A percentile compares a stretch with the other conserved stretches of the same genome.
phyloP scores from a whole-genome alignment of 2,329 filamentous ascomycete species.

The Zymoseptoria tritici region DNA sequence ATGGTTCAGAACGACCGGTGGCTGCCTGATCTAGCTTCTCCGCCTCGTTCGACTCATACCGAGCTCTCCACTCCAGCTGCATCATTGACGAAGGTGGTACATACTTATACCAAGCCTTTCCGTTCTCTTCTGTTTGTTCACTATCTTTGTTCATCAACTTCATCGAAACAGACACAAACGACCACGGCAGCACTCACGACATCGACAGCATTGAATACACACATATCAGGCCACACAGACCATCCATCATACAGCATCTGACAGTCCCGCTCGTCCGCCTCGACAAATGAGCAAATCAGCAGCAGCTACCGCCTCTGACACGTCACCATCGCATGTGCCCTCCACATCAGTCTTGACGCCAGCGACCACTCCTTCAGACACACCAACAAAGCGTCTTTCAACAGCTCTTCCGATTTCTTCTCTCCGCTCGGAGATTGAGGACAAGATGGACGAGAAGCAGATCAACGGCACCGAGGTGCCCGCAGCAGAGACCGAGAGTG shows the following conservation, averaged over 20 bases:
- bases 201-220: background rate
- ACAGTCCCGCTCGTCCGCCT: background rate
- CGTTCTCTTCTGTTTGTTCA: background rate
- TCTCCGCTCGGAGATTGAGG: conserved; percentile 13
- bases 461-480: conserved; percentile 13
- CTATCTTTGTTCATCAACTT: background rate
- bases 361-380: conserved; percentile 21
- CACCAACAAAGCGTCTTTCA: conserved; percentile 9
- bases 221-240: background rate
- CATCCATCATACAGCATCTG: background rate
- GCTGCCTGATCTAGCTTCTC: background rate
- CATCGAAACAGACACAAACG: background rate
- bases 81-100: background rate
- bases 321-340: background rate
- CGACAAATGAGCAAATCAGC: background rate
- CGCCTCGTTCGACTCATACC: background rate
- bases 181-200: background rate
- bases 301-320: background rate
- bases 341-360: conserved; percentile 14
- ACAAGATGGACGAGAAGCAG: conserved; percentile 23
- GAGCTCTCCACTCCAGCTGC: background rate
- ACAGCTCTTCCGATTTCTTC: conserved; percentile 9
- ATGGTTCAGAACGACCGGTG: background rate
- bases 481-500: conserved; percentile 8
- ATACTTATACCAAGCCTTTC: background rate